phyloP scores from a whole-genome alignment of 2,329 filamentous ascomycete genomes.

The Sphaerostilbella broomeana region DNA sequence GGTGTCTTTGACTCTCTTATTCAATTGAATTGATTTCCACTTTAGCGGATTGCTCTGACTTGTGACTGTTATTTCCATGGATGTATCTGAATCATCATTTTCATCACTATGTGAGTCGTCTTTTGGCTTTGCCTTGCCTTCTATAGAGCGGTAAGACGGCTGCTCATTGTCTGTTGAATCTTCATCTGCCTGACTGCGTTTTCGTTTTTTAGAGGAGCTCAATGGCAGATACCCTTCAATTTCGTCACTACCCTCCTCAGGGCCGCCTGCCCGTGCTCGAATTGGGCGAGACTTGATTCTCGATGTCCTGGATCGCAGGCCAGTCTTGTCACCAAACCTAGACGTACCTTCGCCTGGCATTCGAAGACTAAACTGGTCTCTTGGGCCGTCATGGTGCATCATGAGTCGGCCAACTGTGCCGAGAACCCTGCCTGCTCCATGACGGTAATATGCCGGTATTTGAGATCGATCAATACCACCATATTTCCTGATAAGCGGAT shows the following conservation, averaged over 20 bases:
- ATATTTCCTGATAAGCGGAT: slow-evolving; percentile 67
- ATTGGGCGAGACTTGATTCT: slow-evolving; percentile 34
- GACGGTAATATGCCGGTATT: slow-evolving; percentile 64
- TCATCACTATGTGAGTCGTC: slow-evolving; percentile 43
- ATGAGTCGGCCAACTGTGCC: slow-evolving; percentile 54
- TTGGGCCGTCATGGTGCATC: slow-evolving; percentile 60
- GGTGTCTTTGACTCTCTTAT: slow-evolving; percentile 54
- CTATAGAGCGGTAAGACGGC: slow-evolving; percentile 59
- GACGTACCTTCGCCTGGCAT: slow-evolving; percentile 34
- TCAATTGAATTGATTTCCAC: slow-evolving; percentile 54
- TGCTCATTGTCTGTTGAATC: slow-evolving; percentile 41
- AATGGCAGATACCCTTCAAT: slow-evolving; percentile 46
- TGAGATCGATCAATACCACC: slow-evolving; percentile 65
- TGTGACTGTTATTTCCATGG: slow-evolving; percentile 28
- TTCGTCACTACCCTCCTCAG: slow-evolving; percentile 17
- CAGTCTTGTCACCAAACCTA: slow-evolving; percentile 36
- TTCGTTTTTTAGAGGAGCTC: slow-evolving; percentile 36
- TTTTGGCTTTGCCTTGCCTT: slow-evolving; percentile 51
- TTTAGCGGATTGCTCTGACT: slow-evolving; percentile 40
- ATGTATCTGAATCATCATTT: slow-evolving; percentile 41
- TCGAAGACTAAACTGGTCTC: slow-evolving; percentile 47
- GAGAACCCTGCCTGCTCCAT: slow-evolving; percentile 62
- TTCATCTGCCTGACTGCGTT: slow-evolving; percentile 24
- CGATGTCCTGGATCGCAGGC: slow-evolving; percentile 38
- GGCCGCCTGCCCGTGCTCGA: slow-evolving; percentile 29